Conservation (phyloP, 2,329 filamentous ascomycete species). For the Trichoderma koningiopsis region DNA sequence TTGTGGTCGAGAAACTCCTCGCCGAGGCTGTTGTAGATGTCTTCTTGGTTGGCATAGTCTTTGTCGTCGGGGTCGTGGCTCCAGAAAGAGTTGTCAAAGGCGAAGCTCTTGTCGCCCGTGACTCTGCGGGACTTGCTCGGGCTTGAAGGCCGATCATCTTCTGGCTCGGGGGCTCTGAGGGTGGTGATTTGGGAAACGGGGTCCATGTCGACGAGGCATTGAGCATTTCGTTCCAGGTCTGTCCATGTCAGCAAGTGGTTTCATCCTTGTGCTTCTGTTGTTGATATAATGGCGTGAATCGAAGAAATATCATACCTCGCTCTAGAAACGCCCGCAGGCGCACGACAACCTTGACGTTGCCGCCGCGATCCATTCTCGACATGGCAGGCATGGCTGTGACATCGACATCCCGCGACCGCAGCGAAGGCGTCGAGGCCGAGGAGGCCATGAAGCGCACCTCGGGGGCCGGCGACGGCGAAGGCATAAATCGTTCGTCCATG, state of each 20-base stretch:
- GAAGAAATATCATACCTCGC: conserved; percentile 60
- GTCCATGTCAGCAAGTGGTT: conserved; percentile 3
- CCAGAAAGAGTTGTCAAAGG: conserved; percentile 98
- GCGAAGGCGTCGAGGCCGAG: conserved; percentile 75
- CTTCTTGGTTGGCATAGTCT: conserved; percentile 89
- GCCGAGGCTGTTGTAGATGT: conserved; percentile 90
- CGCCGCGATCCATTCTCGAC: conserved; percentile 62
- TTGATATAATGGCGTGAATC: background rate
- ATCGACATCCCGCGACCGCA: conserved; percentile 74
- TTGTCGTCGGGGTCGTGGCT: conserved; percentile 78
- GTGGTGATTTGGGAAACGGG: conserved; percentile 83
- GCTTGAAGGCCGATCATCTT: conserved; percentile 41
- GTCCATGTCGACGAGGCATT: conserved; percentile 91
- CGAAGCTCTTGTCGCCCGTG: conserved; percentile 86
- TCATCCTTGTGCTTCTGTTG: background rate
- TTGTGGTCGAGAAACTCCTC: conserved; percentile 99
- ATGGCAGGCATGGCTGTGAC: conserved; percentile 60
- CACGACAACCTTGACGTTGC: conserved; percentile 82
- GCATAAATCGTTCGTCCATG: conserved; percentile 50
- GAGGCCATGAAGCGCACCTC: conserved; percentile 53
- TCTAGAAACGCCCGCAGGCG: conserved; percentile 78
- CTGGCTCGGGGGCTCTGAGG: conserved; percentile 68
- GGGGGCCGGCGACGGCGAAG: conserved; percentile 40
- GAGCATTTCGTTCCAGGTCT: conserved; percentile 80
- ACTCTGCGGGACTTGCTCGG: conserved; percentile 68